phyloP scores from a whole-genome alignment of 345 rosid species.

The Toxicodendron radicans region DNA sequence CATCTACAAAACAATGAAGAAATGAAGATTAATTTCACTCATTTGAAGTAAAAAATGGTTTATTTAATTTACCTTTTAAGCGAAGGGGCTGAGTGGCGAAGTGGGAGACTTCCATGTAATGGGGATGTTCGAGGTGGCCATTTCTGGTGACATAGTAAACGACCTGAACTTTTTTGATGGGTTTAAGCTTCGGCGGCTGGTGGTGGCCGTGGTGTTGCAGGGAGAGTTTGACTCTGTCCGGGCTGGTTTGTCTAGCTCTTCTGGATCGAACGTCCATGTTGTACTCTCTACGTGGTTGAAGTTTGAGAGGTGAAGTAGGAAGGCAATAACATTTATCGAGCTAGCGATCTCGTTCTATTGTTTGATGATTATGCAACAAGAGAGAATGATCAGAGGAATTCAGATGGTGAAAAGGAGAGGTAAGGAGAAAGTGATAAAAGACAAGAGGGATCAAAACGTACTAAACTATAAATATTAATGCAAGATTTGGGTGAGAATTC shows the following conservation, averaged over 20 bases:
- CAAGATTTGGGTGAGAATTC: neutral
- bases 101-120: slow-evolving; percentile 73
- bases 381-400: no score
- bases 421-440: neutral
- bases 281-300: no score
- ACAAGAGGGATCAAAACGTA: neutral
- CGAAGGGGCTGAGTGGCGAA: slow-evolving; percentile 78
- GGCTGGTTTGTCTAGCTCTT: slow-evolving; percentile 41
- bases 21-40: neutral
- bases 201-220: slow-evolving; percentile 4
- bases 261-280: slow-evolving; percentile 37
- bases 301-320: no score
- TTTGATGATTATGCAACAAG: no score
- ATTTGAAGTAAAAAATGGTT: no score
- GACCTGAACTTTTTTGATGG: slow-evolving; percentile 57
- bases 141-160: slow-evolving; percentile 88
- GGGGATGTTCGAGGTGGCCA: slow-evolving; percentile 94
- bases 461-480: no score
- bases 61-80: slow-evolving; percentile 49
- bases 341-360: neutral
- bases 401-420: neutral
- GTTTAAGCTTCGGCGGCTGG: slow-evolving; percentile 21
- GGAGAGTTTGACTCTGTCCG: slow-evolving; percentile 44
- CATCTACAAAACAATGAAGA: slow-evolving; percentile 38
- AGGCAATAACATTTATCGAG: neutral